phyloP scores from a whole-genome alignment of 2,329 filamentous ascomycete species.

The Fusarium protoensiforme region DNA sequence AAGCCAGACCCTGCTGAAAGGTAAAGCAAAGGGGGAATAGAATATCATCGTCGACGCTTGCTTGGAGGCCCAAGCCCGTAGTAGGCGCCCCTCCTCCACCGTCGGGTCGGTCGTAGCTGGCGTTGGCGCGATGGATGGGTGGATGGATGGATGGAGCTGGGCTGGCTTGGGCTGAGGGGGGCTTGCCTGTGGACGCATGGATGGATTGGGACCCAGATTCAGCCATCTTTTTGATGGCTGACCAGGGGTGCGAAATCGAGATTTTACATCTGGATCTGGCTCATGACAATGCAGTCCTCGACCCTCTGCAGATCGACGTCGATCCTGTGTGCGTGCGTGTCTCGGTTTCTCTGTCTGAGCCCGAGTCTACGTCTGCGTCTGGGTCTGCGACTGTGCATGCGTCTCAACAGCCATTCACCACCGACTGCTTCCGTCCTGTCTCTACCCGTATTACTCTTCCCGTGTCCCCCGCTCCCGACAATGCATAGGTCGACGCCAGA shows the following conservation, averaged over 20 bases:
- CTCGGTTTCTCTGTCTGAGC: constrained; percentile 10
- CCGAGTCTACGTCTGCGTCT: background rate
- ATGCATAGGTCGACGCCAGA: background rate
- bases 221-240: constrained; percentile 11
- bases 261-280: constrained; percentile 42
- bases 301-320: constrained; percentile 38
- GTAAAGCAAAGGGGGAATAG: background rate
- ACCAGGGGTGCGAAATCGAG: constrained; percentile 36
- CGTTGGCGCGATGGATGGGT: constrained; percentile 1
- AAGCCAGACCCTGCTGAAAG: background rate
- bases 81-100: background rate
- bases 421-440: background rate
- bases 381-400: background rate
- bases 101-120: background rate
- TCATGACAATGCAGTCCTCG: constrained; percentile 29
- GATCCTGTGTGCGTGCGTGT: constrained; percentile 34
- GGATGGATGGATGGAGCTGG: background rate
- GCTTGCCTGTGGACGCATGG: background rate
- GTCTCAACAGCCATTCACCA: background rate
- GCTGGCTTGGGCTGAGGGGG: background rate
- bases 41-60: background rate
- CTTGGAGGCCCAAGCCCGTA: background rate
- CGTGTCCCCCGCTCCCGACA: background rate
- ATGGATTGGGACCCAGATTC: constrained; percentile 1
- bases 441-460: background rate